Base-by-base conservation (phyloP, 1,284 basidiomycete species). In the Ganoderma leucocontextum region DNA sequence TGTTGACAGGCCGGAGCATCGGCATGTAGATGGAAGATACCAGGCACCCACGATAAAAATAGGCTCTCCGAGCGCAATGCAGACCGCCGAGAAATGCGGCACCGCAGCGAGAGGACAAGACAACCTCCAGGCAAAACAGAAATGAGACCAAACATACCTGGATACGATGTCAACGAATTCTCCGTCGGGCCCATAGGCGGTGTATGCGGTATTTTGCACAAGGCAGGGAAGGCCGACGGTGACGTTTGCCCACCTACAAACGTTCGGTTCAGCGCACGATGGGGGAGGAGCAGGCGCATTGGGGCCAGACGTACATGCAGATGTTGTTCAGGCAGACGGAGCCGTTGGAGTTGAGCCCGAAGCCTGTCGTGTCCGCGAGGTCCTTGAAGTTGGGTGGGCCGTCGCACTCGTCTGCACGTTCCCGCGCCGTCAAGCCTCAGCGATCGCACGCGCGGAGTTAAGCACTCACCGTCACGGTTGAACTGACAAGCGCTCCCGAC, bases 151-250 rank as follows among this genome's bases (percentile, higher is more conserved):
- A 68, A 81, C 88, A 73, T 82, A 94, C 87, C 93, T 86, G 63
- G 93, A 95, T 4, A 94, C 89, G 64, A 95, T 90, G 77, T 93
- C 89, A 58, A 91, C 85, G 71, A 90, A 94, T 75, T 91, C 88
- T 2, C 83, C 83, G 61, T 76, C 78, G 4, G 82, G 73, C 1
- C 85, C 84, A 75, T 92, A 94, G 0, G 88, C 91, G 58, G 88
- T 90, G 77, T 93, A 96, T 2, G 87, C 85, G 0, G 89, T 93
- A 78, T 95, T 95, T 77, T 96, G 93, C 29, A 91, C 85, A 1
- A 85, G 80, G 74, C 95, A 96, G n/a, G 81, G 67, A 65, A 86
- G 81, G 5, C 90, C 89, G 6, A 87, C 78, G 0, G 92, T 91
- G 19, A 85, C 87, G 75, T 95, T 93, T 13, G 93, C 90, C 84